phyloP scores from a whole-genome alignment of 805 yeast species.

The Tetrapisispora fleetii region DNA sequence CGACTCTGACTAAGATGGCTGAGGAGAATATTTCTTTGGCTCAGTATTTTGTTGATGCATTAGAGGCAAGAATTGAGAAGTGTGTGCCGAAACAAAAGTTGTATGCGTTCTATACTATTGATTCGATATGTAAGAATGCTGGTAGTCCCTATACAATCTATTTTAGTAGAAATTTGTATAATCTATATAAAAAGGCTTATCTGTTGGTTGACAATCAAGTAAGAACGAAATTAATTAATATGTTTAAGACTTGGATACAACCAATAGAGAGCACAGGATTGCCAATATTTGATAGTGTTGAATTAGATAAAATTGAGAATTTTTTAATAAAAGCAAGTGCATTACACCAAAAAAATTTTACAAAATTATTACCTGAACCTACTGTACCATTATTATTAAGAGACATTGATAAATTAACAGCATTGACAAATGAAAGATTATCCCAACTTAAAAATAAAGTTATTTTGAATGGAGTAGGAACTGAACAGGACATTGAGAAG shows the following conservation, averaged over 20 bases:
- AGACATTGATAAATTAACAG: slow-evolving; percentile 29
- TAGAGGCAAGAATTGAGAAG: slow-evolving; percentile 62
- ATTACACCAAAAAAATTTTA: slow-evolving; percentile 29
- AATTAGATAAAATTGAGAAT: slow-evolving; percentile 60
- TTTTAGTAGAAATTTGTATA: slow-evolving; percentile 55
- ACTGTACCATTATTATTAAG: slow-evolving; percentile 25
- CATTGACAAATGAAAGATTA: slow-evolving; percentile 28
- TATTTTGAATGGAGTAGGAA: slow-evolving; percentile 13
- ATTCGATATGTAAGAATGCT: slow-evolving; percentile 83
- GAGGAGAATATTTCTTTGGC: slow-evolving; percentile 75
- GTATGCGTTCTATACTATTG: slow-evolving; percentile 74
- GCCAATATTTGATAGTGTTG: slow-evolving; percentile 64
- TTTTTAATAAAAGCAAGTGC: slow-evolving; percentile 58
- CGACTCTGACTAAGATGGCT: slow-evolving; percentile 74
- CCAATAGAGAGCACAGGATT: slow-evolving; percentile 36
- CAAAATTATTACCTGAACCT: slow-evolving; percentile 24
- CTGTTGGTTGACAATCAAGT: slow-evolving; percentile 68
- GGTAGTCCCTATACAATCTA: slow-evolving; percentile 83
- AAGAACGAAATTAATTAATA: slow-evolving; percentile 59
- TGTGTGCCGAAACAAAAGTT: slow-evolving; percentile 79
- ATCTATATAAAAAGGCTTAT: slow-evolving; percentile 65
- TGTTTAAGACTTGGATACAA: slow-evolving; percentile 82
- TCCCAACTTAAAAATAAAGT: slow-evolving; percentile 8
- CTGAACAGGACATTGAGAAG: slow-evolving; percentile 9
- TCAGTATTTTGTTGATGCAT: slow-evolving; percentile 62